Conservation (phyloP, 129 eudicot species). For the Centrapalus pauciflorus region DNA sequence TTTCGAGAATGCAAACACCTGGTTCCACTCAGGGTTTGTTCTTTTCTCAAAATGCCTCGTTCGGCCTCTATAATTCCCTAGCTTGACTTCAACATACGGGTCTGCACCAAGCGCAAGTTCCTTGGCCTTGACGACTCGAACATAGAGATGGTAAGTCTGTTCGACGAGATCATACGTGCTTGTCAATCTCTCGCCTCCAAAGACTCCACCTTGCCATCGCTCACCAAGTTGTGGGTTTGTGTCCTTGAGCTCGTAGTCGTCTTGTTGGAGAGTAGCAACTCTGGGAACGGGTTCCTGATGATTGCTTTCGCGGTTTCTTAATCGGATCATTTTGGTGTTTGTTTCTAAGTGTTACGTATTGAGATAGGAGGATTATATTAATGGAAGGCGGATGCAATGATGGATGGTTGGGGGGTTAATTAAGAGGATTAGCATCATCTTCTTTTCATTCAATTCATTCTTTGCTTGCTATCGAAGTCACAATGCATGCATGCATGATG, state of each 20-base stretch:
- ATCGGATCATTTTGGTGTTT: constrained; percentile 30
- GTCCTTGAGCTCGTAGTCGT: constrained; percentile 62
- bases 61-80: constrained; percentile 73
- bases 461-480: constrained; percentile 30
- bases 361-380: constrained; percentile 19
- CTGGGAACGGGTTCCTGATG: constrained; percentile 16
- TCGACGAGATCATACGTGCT: constrained; percentile 79
- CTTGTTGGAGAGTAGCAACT: constrained; percentile 22
- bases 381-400: not conserved
- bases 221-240: constrained; percentile 57
- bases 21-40: constrained; percentile 75
- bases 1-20: constrained; percentile 76
- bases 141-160: constrained; percentile 64
- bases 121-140: constrained; percentile 71
- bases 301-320: constrained; percentile 38
- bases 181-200: constrained; percentile 52
- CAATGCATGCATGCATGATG: constrained; percentile 18
- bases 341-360: constrained; percentile 38
- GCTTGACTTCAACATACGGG: constrained; percentile 76
- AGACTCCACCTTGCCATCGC: constrained; percentile 37
- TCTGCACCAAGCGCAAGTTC: constrained; percentile 45
- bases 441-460: constrained; percentile 21
- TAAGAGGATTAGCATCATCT: constrained; percentile 38
- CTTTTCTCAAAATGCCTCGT: constrained; percentile 60
- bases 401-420: constrained; percentile 31